Evolutionary conservation across 768 basidiomycete genomes (phyloP).

Genomic region (Hydnomerulius pinastri): DNA sequence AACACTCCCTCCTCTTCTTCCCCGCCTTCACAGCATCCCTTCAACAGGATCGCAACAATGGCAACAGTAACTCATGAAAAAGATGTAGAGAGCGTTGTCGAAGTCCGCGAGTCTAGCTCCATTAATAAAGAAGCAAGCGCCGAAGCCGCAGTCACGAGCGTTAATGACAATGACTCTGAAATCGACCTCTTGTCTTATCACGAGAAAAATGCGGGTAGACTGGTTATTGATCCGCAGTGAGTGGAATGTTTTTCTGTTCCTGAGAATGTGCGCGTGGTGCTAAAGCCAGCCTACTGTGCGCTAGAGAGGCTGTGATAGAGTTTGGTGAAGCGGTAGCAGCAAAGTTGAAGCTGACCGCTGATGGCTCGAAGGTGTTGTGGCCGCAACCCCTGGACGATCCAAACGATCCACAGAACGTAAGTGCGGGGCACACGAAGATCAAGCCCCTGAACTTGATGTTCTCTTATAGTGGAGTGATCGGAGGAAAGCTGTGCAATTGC

Average conservation of each 20-base stretch:
- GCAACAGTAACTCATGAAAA: no score
- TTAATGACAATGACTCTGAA: no score
- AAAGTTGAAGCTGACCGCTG: slow-evolving; percentile 40
- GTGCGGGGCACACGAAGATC: not conserved
- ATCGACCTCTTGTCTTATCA: slow-evolving; percentile 42
- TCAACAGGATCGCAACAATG: no score
- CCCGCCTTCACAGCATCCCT: no score
- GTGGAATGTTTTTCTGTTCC: slow-evolving; percentile 23
- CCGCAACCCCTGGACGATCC: slow-evolving; percentile 48
- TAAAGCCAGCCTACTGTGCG: not conserved
- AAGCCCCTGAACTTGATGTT: not conserved
- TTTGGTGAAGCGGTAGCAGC: slow-evolving; percentile 45
- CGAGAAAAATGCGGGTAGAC: slow-evolving; percentile 50
- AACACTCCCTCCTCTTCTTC: no score
- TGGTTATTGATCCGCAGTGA: slow-evolving; percentile 57
- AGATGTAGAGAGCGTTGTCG: no score
- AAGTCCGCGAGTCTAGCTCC: no score
- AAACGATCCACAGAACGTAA: slow-evolving; percentile 49
- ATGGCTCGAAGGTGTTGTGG: slow-evolving; percentile 47
- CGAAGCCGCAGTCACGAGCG: no score
- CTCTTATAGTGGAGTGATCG: slow-evolving; percentile 44
- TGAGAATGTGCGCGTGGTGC: not conserved
- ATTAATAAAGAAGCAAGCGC: no score
- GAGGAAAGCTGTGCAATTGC: slow-evolving; percentile 42
- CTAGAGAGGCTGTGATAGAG: slow-evolving; percentile 44